phyloP scores from a whole-genome alignment of 192 early-diverging fungal genomes.

The Backusella westeae region DNA sequence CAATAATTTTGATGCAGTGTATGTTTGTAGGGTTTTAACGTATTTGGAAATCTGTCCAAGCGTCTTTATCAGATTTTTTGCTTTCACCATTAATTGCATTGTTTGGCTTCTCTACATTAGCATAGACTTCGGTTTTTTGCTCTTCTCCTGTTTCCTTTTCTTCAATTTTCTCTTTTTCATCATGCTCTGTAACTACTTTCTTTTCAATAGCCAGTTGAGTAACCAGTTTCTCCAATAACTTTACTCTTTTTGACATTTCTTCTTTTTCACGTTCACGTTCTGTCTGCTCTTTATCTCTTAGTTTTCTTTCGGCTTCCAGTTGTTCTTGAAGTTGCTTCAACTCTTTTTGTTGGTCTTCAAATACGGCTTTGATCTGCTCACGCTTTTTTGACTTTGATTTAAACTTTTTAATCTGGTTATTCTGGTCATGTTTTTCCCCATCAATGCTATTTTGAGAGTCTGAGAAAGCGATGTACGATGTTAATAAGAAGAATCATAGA shows the following conservation, averaged over 20 bases:
- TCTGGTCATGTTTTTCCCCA: not conserved
- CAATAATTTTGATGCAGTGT: not conserved
- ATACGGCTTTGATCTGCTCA: not conserved
- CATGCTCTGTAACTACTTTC: not conserved
- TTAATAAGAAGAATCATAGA: not conserved
- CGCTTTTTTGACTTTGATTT: not conserved
- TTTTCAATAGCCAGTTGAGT: slow-evolving; percentile 1
- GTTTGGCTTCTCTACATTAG: not conserved
- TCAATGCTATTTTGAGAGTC: not conserved
- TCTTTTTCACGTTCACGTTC: slow-evolving; percentile 1
- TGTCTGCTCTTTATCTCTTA: not conserved
- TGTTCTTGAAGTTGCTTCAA: not conserved
- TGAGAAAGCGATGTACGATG: not conserved
- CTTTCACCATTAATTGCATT: not conserved
- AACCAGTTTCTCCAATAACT: not conserved
- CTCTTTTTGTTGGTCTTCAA: not conserved
- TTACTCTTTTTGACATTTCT: slow-evolving; percentile 1
- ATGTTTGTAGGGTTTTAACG: not conserved
- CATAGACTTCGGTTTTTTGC: not conserved
- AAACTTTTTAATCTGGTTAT: not conserved
- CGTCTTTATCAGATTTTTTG: not conserved
- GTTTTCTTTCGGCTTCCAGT: not conserved
- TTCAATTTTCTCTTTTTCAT: not conserved
- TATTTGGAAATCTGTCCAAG: not conserved
- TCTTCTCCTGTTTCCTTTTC: not conserved